Conservation (phyloP, 23 red algal species). For the Cyanidiococcus yangmingshanensis region DNA sequence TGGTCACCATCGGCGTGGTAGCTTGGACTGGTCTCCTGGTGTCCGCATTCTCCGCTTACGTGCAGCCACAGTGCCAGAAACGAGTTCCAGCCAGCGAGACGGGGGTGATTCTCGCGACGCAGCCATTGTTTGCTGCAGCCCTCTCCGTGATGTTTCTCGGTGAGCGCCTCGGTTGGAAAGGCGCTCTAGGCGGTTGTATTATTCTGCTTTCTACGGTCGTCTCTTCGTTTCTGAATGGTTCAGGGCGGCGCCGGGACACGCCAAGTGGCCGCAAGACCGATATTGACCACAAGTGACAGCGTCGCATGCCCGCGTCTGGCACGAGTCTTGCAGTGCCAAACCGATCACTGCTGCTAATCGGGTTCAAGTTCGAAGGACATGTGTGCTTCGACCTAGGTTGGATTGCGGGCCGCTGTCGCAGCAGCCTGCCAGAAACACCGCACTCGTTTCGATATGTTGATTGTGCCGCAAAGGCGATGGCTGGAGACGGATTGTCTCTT, state of each 20-base stretch:
- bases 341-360: too few relatives aligned
- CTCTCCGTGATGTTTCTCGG: constrained; percentile 47
- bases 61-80: constrained; percentile 69
- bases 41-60: constrained; percentile 60
- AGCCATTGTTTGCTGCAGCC: constrained; percentile 69
- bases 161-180: constrained; percentile 52
- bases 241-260: neutral
- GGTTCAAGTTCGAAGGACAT: too few relatives aligned
- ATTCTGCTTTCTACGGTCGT: constrained; percentile 28
- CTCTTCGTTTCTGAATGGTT: neutral
- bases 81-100: constrained; percentile 50
- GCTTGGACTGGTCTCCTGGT: constrained; percentile 64
- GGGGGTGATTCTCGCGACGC: constrained; percentile 73
- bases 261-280: neutral
- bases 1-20: constrained; percentile 40
- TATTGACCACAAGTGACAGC: neutral
- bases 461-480: too few relatives aligned
- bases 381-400: too few relatives aligned
- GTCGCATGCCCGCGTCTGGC: neutral
- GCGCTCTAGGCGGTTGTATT: constrained; percentile 44
- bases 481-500: too few relatives aligned
- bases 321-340: too few relatives aligned
- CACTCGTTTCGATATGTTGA: too few relatives aligned
- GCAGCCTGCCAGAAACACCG: too few relatives aligned
- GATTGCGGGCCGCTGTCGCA: too few relatives aligned